Conservation (phyloP, 176 grass and related monocot species). For the Eragrostis curvula region DNA sequence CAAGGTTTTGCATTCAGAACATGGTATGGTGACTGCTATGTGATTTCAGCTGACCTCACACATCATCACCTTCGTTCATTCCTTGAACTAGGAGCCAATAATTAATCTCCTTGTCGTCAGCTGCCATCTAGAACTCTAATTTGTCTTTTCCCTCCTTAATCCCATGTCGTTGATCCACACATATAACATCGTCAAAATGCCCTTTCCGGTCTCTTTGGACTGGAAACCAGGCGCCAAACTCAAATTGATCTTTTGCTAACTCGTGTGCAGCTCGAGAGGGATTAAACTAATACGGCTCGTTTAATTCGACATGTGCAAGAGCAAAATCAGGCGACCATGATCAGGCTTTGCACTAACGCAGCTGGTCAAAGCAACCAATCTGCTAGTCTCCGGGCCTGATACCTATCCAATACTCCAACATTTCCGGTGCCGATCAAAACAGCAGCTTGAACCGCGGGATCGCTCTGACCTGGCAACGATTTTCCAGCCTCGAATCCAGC, state of each 20-base stretch:
- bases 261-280: neutral
- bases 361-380: neutral
- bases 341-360: neutral
- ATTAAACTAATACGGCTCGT: neutral
- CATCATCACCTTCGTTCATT: neutral
- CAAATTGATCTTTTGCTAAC: neutral
- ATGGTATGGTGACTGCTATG: neutral
- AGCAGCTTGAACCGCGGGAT: neutral
- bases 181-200: neutral
- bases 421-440: neutral
- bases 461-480: neutral
- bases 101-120: neutral
- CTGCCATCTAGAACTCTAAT: neutral
- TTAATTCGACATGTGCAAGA: neutral
- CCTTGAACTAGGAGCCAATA: neutral
- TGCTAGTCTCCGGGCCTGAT: neutral
- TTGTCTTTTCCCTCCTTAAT: neutral
- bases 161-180: neutral
- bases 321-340: neutral
- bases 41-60: neutral
- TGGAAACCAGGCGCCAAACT: too few species aligned
- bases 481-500: slow-evolving; percentile 5
- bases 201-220: neutral
- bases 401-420: neutral
- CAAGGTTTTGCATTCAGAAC: too few species aligned